phyloP scores from a whole-genome alignment of 1,284 basidiomycete genomes.

The Nidula niveotomentosa region DNA sequence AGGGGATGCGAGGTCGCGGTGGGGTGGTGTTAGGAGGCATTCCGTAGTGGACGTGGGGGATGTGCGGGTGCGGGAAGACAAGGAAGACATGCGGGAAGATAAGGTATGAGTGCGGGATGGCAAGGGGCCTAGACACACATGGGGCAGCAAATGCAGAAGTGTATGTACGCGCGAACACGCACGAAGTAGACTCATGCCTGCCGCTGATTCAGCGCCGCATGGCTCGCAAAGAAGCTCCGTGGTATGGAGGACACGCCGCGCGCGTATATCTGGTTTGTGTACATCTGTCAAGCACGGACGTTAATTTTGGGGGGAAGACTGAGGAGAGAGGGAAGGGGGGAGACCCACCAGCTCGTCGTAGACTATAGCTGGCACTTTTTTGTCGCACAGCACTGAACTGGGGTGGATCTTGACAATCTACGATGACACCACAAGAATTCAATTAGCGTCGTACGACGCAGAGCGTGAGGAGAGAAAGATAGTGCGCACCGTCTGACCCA shows the following conservation, averaged over 20 bases:
- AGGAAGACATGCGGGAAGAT: too few species aligned
- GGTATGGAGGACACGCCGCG: constrained; percentile 83
- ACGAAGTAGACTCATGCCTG: constrained; percentile 9
- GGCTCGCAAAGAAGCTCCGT: constrained; percentile 36
- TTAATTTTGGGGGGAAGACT: constrained; percentile 1
- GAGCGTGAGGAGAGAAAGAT: constrained; percentile 24
- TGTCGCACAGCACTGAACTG: constrained; percentile 75
- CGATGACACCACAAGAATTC: neutral
- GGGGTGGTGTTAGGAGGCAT: too few species aligned
- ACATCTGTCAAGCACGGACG: constrained; percentile 49
- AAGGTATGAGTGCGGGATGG: too few species aligned
- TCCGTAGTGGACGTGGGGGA: too few species aligned
- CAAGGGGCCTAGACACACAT: too few species aligned
- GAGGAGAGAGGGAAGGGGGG: neutral
- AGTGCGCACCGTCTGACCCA: constrained; percentile 66
- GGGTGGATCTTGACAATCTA: constrained; percentile 90
- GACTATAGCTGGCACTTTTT: constrained; percentile 81
- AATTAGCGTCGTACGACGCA: neutral
- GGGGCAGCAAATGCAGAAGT: too few species aligned
- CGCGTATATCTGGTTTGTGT: constrained; percentile 85
- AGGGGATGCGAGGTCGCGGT: too few species aligned
- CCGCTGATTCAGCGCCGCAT: constrained; percentile 22
- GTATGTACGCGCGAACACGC: too few species aligned
- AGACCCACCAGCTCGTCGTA: constrained; percentile 86
- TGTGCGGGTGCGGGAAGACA: too few species aligned